These are phyloP conservation scores for Phytophthora hibernalis DNA, from an alignment of 352 stramenopile genomes.

Conservation along the genomic window DNA sequence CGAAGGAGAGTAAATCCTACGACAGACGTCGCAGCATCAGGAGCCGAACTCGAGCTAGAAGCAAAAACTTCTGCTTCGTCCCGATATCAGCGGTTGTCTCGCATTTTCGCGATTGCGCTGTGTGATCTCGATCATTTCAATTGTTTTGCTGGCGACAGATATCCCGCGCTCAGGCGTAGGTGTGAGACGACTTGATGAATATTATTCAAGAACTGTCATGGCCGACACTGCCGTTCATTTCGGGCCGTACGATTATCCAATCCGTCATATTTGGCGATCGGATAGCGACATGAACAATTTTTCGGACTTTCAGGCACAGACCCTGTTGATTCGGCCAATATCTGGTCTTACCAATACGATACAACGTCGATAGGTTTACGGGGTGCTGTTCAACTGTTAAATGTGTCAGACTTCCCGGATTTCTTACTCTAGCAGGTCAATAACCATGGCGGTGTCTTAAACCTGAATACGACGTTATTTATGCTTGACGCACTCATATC, in stretches of 20 bases:
- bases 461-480: constrained; percentile 32
- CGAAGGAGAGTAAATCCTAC: neutral
- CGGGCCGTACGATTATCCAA: constrained; percentile 51
- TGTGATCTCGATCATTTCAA: constrained; percentile 42
- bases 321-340: constrained; percentile 6
- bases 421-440: constrained; percentile 36
- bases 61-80: constrained; percentile 23
- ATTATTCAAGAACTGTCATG: constrained; percentile 25
- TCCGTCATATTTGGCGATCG: constrained; percentile 41
- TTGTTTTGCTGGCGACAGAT: constrained; percentile 52
- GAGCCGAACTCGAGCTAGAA: neutral
- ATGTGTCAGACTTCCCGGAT: constrained; percentile 28
- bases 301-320: constrained; percentile 21
- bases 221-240: constrained; percentile 40
- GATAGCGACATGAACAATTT: constrained; percentile 11
- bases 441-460: constrained; percentile 16
- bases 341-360: constrained; percentile 54
- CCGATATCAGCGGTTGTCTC: constrained; percentile 39
- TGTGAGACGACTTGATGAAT: constrained; percentile 26
- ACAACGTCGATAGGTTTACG: constrained; percentile 45
- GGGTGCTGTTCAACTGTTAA: constrained; percentile 30
- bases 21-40: neutral
- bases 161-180: constrained; percentile 59
- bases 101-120: constrained; percentile 40
- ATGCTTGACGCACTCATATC: constrained; percentile 48